Percentiles rank a stretch among this genome's conserved stretches.
phyloP scores from a whole-genome alignment of 2,329 filamentous ascomycete genomes.

The Calycina marina region DNA sequence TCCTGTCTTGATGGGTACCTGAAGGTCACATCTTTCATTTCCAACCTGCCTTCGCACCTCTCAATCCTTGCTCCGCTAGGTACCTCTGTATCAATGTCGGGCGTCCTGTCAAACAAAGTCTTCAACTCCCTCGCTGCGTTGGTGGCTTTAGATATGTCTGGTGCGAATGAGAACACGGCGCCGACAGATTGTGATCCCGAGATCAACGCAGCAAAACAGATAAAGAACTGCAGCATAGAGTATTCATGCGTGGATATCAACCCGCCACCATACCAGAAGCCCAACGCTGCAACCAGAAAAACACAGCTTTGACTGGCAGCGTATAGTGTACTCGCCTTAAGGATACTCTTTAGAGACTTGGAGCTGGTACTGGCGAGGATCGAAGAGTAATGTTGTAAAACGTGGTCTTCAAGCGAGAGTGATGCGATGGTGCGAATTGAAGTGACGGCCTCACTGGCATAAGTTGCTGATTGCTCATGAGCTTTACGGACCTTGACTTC shows the following conservation, averaged over 20 bases:
- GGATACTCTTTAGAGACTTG: conserved; percentile 8
- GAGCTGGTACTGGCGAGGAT: conserved; percentile 19
- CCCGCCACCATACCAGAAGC: conserved; percentile 26
- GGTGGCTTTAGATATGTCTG: neutral
- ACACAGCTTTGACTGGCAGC: conserved; percentile 16
- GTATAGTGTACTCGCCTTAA: conserved; percentile 18
- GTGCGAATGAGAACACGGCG: conserved; percentile 6
- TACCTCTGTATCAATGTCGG: no score
- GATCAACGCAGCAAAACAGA: conserved; percentile 34
- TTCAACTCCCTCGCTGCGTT: neutral
- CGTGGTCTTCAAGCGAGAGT: conserved; percentile 26
- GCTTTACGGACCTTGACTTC: conserved; percentile 24
- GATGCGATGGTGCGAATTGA: conserved; percentile 31
- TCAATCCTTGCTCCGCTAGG: neutral
- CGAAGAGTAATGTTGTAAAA: conserved; percentile 22
- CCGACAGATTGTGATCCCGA: no score
- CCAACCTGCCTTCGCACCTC: neutral
- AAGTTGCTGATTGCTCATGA: conserved; percentile 27
- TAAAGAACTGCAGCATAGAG: conserved; percentile 31
- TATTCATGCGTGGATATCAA: conserved; percentile 27
- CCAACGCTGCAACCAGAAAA: conserved; percentile 23
- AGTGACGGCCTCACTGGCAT: conserved; percentile 31
- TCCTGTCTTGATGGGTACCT: conserved; percentile 6
- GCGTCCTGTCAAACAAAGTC: no score
- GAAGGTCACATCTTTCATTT: conserved; percentile 7